Evolutionary conservation across 1,284 basidiomycete genomes (phyloP).

Genomic region (Cutaneotrichosporon mucoides): DNA sequence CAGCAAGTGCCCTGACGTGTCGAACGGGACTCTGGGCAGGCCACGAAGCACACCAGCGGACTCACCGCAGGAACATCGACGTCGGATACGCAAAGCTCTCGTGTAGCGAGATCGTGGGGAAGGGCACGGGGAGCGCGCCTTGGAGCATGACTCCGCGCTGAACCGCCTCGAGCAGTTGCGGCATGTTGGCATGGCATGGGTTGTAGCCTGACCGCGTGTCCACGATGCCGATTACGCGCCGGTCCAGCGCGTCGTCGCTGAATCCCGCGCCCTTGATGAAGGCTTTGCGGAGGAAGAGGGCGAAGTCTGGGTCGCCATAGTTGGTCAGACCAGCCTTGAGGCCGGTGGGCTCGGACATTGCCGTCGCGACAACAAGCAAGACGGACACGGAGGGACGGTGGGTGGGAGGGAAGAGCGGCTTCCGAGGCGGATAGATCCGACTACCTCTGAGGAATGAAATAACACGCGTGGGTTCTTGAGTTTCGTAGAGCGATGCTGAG

Average conservation of each 20-base stretch:
- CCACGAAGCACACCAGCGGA: no score
- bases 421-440: no score
- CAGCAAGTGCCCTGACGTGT: no score
- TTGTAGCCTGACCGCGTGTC: constrained; percentile 44
- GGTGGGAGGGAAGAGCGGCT: no score
- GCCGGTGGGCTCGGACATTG: neutral
- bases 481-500: no score
- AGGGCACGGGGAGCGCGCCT: constrained; percentile 40
- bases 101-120: constrained; percentile 46
- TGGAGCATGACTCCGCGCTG: constrained; percentile 40
- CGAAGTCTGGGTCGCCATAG: constrained; percentile 45
- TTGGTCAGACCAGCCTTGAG: constrained; percentile 27
- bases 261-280: constrained; percentile 49
- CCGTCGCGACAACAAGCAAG: no score
- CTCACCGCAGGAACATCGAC: constrained; percentile 40
- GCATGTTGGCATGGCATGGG: constrained; percentile 45
- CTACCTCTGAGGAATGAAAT: no score
- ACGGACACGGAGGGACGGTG: no score
- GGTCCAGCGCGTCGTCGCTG: constrained; percentile 43
- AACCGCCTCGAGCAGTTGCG: constrained; percentile 38
- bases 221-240: constrained; percentile 42
- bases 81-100: constrained; percentile 45
- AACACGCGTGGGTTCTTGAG: no score
- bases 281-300: constrained; percentile 46
- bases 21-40: no score